Conservation (phyloP, 495 filamentous ascomycete species). For the Cercophora scortea region DNA sequence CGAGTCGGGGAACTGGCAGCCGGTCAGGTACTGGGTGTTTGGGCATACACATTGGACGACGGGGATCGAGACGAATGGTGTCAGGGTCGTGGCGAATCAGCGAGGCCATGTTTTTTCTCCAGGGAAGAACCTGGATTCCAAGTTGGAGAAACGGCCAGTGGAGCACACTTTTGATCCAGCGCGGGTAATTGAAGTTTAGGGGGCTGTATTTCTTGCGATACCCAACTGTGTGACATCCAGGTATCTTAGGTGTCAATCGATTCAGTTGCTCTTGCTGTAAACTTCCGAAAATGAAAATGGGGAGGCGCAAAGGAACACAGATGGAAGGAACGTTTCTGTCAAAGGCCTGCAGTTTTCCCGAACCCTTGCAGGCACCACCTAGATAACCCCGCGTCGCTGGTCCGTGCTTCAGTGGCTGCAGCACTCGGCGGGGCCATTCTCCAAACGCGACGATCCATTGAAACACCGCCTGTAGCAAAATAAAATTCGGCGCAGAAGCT, state of each 20-base stretch:
- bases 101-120: constrained; percentile 38
- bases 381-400: too few species aligned
- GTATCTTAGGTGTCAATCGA: too few species aligned
- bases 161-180: not conserved
- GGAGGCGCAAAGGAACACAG: too few species aligned
- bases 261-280: too few species aligned
- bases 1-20: constrained; percentile 7
- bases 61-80: constrained; percentile 23
- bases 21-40: constrained; percentile 42
- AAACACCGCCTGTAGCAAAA: not conserved
- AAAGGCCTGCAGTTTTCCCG: too few species aligned
- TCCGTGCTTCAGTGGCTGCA: too few species aligned
- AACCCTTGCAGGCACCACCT: too few species aligned
- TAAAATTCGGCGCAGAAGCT: not conserved
- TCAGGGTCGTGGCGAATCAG: constrained; percentile 46
- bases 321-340: too few species aligned
- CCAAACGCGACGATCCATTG: too few species aligned
- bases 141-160: not conserved
- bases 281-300: too few species aligned
- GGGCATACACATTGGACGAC: constrained; percentile 44
- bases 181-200: not conserved
- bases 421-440: too few species aligned
- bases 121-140: not conserved
- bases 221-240: too few species aligned
- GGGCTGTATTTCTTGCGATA: not conserved